These are phyloP conservation scores for Mycosphaerella arachidis DNA, from an alignment of 2,329 filamentous ascomycete genomes.

Conservation along the genomic window DNA sequence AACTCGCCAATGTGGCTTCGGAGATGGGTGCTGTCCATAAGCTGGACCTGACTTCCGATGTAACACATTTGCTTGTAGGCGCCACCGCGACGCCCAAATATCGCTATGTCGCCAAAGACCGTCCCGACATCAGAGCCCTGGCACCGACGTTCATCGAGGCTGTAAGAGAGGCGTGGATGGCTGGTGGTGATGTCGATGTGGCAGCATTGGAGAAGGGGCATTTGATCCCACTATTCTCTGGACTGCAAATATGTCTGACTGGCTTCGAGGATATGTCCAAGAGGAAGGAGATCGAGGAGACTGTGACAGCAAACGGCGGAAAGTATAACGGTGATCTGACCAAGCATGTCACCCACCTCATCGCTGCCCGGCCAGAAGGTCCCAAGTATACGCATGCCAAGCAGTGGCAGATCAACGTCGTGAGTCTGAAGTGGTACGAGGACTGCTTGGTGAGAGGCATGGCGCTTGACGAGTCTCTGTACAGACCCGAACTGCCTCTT, in stretches of 20 bases:
- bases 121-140: constrained; percentile 80
- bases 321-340: constrained; percentile 84
- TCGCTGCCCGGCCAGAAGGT: constrained; percentile 72
- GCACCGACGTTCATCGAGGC: constrained; percentile 79
- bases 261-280: constrained; percentile 64
- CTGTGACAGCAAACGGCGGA: constrained; percentile 68
- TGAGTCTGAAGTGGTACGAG: constrained; percentile 78
- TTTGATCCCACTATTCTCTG: constrained; percentile 59
- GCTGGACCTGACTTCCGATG: constrained; percentile 89
- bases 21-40: constrained; percentile 86
- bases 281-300: constrained; percentile 65
- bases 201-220: constrained; percentile 62
- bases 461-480: constrained; percentile 82
- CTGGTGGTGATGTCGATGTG: constrained; percentile 71
- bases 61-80: constrained; percentile 90
- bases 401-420: constrained; percentile 73
- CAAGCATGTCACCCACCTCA: constrained; percentile 78
- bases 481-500: constrained; percentile 66
- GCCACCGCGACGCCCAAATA: constrained; percentile 90
- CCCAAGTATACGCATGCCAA: constrained; percentile 89
- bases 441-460: constrained; percentile 82
- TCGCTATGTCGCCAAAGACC: constrained; percentile 84
- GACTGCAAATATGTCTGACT: constrained; percentile 62
- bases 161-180: constrained; percentile 73
- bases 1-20: constrained; percentile 54